These are phyloP conservation scores for Populus hybrid DNA, from an alignment of 441 rosid species.

Conservation along the genomic window DNA sequence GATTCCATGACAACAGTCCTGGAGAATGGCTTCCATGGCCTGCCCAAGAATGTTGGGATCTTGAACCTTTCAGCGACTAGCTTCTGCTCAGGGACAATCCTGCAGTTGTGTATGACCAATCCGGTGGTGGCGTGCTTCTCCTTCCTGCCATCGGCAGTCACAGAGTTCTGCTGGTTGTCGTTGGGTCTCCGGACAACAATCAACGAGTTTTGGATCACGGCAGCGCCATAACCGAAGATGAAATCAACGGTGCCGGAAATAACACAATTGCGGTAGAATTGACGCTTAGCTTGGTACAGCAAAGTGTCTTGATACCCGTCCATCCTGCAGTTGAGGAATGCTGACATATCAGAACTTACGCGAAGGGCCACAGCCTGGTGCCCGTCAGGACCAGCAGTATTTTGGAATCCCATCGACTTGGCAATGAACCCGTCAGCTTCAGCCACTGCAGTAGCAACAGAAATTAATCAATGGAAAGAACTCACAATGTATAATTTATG, in stretches of 20 bases:
- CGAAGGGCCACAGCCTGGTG: constrained; percentile 35
- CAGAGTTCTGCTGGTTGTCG: constrained; percentile 17
- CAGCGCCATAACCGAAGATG: constrained; percentile 31
- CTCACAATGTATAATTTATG: background rate
- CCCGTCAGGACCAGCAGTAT: constrained; percentile 36
- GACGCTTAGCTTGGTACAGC: constrained; percentile 27
- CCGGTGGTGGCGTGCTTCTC: constrained; percentile 23
- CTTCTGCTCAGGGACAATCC: constrained; percentile 20
- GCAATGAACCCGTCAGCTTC: constrained; percentile 25
- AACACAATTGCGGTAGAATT: constrained; percentile 25
- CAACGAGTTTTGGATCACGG: constrained; percentile 22
- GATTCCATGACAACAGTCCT: constrained; percentile 34
- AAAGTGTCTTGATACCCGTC: constrained; percentile 33
- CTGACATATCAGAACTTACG: constrained; percentile 20
- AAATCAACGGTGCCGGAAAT: constrained; percentile 34
- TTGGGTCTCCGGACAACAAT: constrained; percentile 19
- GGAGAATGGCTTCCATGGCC: constrained; percentile 30
- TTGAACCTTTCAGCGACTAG: background rate
- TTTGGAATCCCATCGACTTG: constrained; percentile 24
- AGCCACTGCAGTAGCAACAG: constrained; percentile 18
- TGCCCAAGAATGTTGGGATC: constrained; percentile 21
- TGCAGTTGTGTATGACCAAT: constrained; percentile 22
- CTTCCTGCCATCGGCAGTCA: constrained; percentile 27
- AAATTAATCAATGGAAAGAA: background rate
- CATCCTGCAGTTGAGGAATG: constrained; percentile 23